These are phyloP conservation scores for Amylocarpus encephaloides DNA, from an alignment of 2,329 filamentous ascomycete species.

Conservation along the genomic window DNA sequence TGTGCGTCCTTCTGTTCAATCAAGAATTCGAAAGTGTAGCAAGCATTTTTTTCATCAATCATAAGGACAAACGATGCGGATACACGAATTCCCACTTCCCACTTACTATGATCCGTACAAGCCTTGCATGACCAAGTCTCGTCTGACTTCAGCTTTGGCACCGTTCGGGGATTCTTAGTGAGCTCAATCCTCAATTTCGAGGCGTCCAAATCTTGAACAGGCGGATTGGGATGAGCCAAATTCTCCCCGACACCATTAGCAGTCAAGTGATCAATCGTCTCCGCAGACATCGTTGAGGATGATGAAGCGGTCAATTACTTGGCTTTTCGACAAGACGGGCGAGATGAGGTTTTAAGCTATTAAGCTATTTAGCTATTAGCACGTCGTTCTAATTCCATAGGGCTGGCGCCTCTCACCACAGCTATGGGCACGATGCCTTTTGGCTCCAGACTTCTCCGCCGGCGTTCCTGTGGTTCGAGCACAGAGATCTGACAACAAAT, in stretches of 20 bases:
- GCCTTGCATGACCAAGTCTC: constrained; percentile 16
- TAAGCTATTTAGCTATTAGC: background rate
- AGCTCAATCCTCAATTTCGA: constrained; percentile 51
- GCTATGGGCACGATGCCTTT: background rate
- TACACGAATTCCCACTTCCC: background rate
- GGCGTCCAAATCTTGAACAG: constrained; percentile 43
- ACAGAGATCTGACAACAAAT: too few relatives aligned
- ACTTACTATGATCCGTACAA: constrained; percentile 67
- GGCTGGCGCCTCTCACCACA: background rate
- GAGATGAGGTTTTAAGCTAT: background rate
- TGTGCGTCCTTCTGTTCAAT: background rate
- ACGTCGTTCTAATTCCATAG: background rate
- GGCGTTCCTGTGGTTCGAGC: too few relatives aligned
- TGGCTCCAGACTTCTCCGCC: too few relatives aligned
- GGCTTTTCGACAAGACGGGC: background rate
- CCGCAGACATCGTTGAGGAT: constrained; percentile 17
- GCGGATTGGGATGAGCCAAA: constrained; percentile 2
- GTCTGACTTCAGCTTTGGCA: constrained; percentile 34
- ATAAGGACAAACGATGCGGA: background rate
- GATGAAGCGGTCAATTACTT: background rate
- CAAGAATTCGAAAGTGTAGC: background rate
- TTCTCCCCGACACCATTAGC: constrained; percentile 14
- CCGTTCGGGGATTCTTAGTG: constrained; percentile 41
- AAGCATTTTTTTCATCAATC: background rate
- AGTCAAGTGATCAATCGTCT: constrained; percentile 18